These are phyloP conservation scores for Trichoderma sp. DNA, from an alignment of 2,329 filamentous ascomycete genomes.

Conservation along the genomic window DNA sequence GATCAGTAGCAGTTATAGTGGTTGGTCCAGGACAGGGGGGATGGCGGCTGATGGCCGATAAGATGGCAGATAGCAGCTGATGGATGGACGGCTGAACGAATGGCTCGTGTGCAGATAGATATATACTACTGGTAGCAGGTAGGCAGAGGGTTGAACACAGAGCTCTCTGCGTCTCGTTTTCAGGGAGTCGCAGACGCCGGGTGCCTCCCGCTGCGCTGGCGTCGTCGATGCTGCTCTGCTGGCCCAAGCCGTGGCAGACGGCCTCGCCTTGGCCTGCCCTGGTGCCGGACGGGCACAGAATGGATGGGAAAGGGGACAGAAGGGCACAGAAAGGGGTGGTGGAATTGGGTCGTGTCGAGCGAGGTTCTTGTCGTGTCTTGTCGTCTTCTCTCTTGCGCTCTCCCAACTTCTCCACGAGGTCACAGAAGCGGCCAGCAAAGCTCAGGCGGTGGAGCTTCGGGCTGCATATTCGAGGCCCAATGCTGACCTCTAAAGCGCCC, in stretches of 20 bases:
- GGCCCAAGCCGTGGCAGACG: conserved; percentile 8
- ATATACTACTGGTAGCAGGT: no score
- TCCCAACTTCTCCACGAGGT: conserved; percentile 11
- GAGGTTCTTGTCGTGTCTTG: neutral
- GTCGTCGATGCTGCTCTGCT: neutral
- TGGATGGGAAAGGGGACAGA: neutral
- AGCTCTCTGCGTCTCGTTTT: neutral
- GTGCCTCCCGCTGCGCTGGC: conserved; percentile 12
- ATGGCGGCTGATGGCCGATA: neutral
- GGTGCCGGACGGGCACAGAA: neutral
- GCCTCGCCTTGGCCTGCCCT: neutral
- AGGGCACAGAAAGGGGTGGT: neutral
- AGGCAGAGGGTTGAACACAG: no score
- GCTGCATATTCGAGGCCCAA: conserved; percentile 24
- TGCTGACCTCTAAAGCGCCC: conserved; percentile 18
- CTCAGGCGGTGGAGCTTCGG: conserved; percentile 23
- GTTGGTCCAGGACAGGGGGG: neutral
- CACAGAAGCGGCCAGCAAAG: conserved; percentile 21
- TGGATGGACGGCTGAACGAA: neutral
- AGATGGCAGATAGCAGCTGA: neutral
- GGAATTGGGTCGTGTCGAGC: neutral
- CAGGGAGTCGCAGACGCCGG: neutral
- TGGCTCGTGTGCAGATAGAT: neutral
- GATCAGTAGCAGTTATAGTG: conserved; percentile 8
- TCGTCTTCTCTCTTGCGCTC: neutral